Evolutionary conservation across 176 grass and related monocot species (phyloP).

Genomic region (Echinochloa phyllopogon): DNA sequence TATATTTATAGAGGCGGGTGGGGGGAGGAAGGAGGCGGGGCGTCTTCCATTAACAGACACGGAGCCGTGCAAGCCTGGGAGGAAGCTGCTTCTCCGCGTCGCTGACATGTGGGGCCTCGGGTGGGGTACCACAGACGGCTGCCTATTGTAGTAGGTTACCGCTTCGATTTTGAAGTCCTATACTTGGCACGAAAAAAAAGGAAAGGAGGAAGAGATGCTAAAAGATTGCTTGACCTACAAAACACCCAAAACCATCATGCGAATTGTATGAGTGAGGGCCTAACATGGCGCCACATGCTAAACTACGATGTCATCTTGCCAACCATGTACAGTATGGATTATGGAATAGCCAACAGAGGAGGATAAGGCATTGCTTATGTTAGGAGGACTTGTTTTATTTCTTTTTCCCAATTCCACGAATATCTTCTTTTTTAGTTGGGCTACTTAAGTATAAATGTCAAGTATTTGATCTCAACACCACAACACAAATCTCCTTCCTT

Average conservation of each 20-base stretch:
- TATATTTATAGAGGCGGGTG: slow-evolving; percentile 28
- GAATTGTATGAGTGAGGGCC: not conserved
- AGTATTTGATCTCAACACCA: not conserved
- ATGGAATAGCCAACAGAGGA: not conserved
- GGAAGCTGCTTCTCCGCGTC: not conserved
- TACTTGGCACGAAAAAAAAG: too few species aligned
- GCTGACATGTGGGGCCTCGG: not conserved
- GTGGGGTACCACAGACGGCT: too few species aligned
- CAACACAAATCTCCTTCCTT: not conserved
- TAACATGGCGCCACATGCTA: not conserved
- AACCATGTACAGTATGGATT: not conserved
- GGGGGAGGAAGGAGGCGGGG: not conserved
- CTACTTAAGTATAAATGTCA: not conserved
- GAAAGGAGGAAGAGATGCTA: too few species aligned
- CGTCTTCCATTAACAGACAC: not conserved
- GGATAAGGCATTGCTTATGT: not conserved
- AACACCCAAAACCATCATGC: not conserved
- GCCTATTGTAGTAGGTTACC: not conserved
- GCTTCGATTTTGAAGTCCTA: not conserved
- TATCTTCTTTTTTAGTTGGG: not conserved
- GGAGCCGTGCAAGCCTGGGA: not conserved
- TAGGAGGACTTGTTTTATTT: not conserved
- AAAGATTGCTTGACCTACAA: not conserved
- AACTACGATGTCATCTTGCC: not conserved
- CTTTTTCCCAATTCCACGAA: not conserved